Evolutionary conservation across 2,329 filamentous ascomycete genomes (phyloP).

Genomic region (Neocatenulostroma microsporum): DNA sequence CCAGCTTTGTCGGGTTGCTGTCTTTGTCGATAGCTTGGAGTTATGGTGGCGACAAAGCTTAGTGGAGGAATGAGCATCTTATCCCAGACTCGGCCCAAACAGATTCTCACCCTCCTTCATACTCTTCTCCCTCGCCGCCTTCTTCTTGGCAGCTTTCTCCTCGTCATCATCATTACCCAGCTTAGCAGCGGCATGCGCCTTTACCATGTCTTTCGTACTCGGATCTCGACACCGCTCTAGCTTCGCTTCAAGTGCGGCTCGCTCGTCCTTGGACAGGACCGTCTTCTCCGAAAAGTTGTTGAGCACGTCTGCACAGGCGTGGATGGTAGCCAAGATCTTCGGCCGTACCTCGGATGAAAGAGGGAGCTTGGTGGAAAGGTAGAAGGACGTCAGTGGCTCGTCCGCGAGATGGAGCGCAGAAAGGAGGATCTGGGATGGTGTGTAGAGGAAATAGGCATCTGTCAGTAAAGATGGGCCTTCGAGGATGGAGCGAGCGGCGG

Average conservation of each 20-base stretch:
- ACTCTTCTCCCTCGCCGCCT: constrained; percentile 36
- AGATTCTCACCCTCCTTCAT: constrained; percentile 35
- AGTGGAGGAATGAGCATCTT: too few relatives aligned
- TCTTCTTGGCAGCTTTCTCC: constrained; percentile 40
- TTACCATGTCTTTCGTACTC: constrained; percentile 63
- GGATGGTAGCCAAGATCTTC: constrained; percentile 34
- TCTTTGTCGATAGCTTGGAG: too few relatives aligned
- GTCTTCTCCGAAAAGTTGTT: constrained; percentile 17
- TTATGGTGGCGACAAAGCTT: too few relatives aligned
- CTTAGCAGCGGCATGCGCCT: constrained; percentile 56
- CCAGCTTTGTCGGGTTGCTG: too few relatives aligned
- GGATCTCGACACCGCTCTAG: constrained; percentile 67
- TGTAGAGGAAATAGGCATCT: constrained; percentile 95
- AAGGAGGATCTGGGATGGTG: constrained; percentile 88
- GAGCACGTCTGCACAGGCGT: constrained; percentile 35
- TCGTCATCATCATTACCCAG: constrained; percentile 31
- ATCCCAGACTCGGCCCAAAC: constrained; percentile 34
- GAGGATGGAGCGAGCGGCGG: constrained; percentile 63
- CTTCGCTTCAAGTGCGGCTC: constrained; percentile 51
- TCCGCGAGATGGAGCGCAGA: constrained; percentile 72
- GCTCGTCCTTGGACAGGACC: constrained; percentile 26
- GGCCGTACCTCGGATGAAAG: constrained; percentile 12
- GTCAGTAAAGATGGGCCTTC: constrained; percentile 71
- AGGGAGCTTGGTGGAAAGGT: constrained; percentile 38
- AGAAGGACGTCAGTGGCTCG: constrained; percentile 48